Base-by-base conservation (phyloP, 805 yeast genomes). In the Torulaspora delbrueckii region DNA sequence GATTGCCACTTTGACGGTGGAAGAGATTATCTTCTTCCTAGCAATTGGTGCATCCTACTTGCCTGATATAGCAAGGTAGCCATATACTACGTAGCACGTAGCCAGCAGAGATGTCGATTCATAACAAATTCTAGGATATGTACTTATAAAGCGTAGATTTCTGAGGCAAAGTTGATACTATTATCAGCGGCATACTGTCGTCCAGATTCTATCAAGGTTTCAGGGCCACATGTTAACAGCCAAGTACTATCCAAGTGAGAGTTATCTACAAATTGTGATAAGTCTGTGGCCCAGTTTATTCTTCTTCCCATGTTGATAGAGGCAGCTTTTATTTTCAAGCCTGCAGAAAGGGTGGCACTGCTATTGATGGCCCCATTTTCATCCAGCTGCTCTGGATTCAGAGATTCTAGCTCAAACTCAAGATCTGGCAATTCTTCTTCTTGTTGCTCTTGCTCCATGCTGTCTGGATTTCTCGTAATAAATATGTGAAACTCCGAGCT, bases 171-270 rank as follows among this genome's bases (percentile, higher is more conserved):
- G 37, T 51, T 50, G 19, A 57, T 50, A 22, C 49, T 46, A 35
- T 56, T 53, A 14, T 48, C 45, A 5, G 46, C 30, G 5, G 64
- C 62, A 33, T 50, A 62, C 5, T 39, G 30, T 7, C 49, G 38
- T 1, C 59, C 61, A 33, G 52, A 53, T 4, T 48, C 46, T 9
- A 59, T 43, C 16, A 63, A 48, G 10, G 50, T 37, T n/a, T 50
- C 39, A 7, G 68, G 67, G 2, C 68, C 68, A 44, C 68, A 63
- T 19, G 59, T 44, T 9, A 62, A 42, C 36, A 63, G 45, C 64
- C 66, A 63, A 4, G 62, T 56, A 25, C 52, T 50, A 13, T 53
- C 52, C 31, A 50, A 31, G 4, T 38, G 27, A 4, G 48, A 44
- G 5, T 42, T 45, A 14, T 52, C 58, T 14, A 52, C 55, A 14